phyloP scores from a whole-genome alignment of 139 green algal species.

The Micromonas commoda region DNA sequence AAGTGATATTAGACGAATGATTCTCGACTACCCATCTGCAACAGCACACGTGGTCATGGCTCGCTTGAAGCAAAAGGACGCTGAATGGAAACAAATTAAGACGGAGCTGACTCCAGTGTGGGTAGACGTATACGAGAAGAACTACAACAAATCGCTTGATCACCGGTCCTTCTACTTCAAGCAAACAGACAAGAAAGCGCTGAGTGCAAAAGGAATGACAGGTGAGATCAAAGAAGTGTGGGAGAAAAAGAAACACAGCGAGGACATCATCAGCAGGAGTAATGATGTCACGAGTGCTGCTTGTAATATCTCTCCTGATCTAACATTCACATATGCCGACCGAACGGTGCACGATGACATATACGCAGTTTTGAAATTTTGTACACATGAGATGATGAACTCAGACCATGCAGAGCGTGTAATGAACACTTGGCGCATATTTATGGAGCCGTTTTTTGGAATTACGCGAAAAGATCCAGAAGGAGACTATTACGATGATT shows the following conservation, averaged over 20 bases:
- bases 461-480: constrained; percentile 39
- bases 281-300: background rate
- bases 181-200: constrained; percentile 90
- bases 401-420: constrained; percentile 40
- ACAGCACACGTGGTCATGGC: constrained; percentile 76
- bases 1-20: constrained; percentile 61
- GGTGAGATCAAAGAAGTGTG: constrained; percentile 79
- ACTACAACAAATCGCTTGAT: constrained; percentile 97
- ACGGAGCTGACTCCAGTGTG: constrained; percentile 63
- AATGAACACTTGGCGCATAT: constrained; percentile 63
- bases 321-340: constrained; percentile 69
- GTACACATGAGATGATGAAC: constrained; percentile 55
- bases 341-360: constrained; percentile 59
- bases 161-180: constrained; percentile 99
- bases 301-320: constrained; percentile 51
- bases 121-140: constrained; percentile 85
- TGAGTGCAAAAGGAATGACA: constrained; percentile 80
- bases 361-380: constrained; percentile 63
- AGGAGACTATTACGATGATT: constrained; percentile 11
- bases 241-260: constrained; percentile 53
- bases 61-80: constrained; percentile 86
- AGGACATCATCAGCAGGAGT: constrained; percentile 31
- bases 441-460: constrained; percentile 85
- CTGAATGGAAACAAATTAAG: constrained; percentile 69
- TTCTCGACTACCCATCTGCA: constrained; percentile 77